Evolutionary conservation across 2,329 filamentous ascomycete species (phyloP).

Genomic region (Sarocladium brachiariae): DNA sequence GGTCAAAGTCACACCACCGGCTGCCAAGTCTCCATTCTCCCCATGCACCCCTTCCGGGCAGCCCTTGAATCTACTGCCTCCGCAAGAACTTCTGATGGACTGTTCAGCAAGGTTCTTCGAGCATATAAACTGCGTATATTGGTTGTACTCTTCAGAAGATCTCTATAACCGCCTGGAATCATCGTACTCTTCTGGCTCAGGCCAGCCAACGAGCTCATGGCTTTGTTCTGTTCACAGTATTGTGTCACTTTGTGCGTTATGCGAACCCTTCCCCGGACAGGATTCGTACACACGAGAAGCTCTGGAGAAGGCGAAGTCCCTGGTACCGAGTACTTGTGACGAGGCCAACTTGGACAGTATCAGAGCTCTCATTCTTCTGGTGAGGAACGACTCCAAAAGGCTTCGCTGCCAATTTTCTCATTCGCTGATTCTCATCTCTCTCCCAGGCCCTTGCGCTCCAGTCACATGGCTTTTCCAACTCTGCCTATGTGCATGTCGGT

Average conservation of each 20-base stretch:
- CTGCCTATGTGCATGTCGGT: background rate
- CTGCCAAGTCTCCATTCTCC: background rate
- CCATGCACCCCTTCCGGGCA: background rate
- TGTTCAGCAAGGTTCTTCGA: background rate
- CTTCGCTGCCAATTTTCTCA: background rate
- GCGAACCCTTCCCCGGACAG: background rate
- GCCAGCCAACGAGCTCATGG: background rate
- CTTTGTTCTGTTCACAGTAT: background rate
- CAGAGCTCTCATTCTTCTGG: background rate
- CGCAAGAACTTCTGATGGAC: background rate
- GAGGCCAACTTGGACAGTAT: background rate
- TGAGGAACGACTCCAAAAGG: no score
- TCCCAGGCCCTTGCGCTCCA: background rate
- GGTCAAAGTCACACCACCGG: background rate
- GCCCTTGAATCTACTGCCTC: background rate
- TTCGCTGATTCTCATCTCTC: background rate
- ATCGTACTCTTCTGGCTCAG: background rate
- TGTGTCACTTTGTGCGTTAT: background rate
- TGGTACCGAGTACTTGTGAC: background rate
- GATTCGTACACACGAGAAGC: background rate
- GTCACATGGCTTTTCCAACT: background rate
- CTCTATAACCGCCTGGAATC: background rate
- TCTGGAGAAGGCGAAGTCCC: background rate
- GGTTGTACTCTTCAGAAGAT: background rate
- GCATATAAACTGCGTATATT: background rate